Evolutionary conservation across 1,284 basidiomycete species (phyloP), one percentile per base, ranked within the genome.

Genomic region (Ustilago loliicola): DNA sequence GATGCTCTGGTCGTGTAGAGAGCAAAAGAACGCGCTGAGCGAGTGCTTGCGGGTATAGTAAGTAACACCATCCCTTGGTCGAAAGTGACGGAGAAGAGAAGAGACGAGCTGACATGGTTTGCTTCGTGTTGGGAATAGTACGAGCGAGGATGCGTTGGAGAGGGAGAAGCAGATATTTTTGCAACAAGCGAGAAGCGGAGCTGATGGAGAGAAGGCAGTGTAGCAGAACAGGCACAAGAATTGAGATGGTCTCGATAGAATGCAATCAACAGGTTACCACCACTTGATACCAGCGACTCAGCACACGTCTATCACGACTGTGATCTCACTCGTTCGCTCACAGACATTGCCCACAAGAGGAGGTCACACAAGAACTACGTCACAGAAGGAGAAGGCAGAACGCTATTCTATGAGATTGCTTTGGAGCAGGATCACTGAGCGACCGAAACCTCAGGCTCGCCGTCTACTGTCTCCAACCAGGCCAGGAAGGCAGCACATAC

Each of bases 11-110:
- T 50, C 65, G 5, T 77, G 74, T 34, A 23, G 57, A 13, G 65
- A 65, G 17, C 68, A 68, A 23, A 72, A 72, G 30, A 53, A 42
- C 10, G 65, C 65, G 0, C 40, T 77, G 5, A 29, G 38, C 27
- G 61, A 77, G 3, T 77, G 74, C 17, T 36, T 77, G 23, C 65
- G 69, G 17, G 47, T 66, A 23, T 77, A 72, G 74, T 77, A 72
- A 68, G 74, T 77, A 2, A 1, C 29, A 3, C 36, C 19, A 19
- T 9, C 50, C 13, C 3, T 10, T 27, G 42, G 10, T 32, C 21
- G 19, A 50, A 5, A 21, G n/a, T n/a, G 21, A 11, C 1, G 15
- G 10, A 29, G 21, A n/a, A 23, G n/a, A 19, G 42, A n/a, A 21
- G 13, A 32, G 27, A 36, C 27, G 34, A 7, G 25, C 62, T 65